Evolutionary conservation across 2,329 filamentous ascomycete genomes (phyloP).

Genomic region (Dactylellina haptotyla): DNA sequence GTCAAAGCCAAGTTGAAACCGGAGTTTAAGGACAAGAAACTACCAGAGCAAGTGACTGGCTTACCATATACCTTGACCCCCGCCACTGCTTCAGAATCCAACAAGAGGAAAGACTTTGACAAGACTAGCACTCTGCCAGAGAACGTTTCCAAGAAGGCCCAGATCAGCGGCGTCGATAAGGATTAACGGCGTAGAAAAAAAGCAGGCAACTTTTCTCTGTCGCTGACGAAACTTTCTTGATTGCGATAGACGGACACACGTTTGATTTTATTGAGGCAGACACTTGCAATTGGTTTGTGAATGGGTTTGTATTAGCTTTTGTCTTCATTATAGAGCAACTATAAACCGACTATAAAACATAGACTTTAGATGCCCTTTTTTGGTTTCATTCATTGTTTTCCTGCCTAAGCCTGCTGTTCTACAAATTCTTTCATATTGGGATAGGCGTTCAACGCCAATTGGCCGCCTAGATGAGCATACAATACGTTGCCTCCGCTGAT

Average conservation of each 20-base stretch:
- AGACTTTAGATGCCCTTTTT: neutral
- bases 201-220: no score
- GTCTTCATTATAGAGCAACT: neutral
- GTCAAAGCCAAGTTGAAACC: slow-evolving; percentile 65
- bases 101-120: slow-evolving; percentile 29
- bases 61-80: slow-evolving; percentile 26
- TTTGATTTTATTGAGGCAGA: no score
- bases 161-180: slow-evolving; percentile 14
- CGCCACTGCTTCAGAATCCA: neutral
- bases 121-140: slow-evolving; percentile 10
- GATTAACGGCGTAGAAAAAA: no score
- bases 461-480: slow-evolving; percentile 77
- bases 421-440: slow-evolving; percentile 44
- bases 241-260: neutral
- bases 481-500: slow-evolving; percentile 73
- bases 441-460: slow-evolving; percentile 72
- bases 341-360: neutral
- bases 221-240: neutral
- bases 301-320: slow-evolving; percentile 1
- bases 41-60: slow-evolving; percentile 10
- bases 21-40: slow-evolving; percentile 35
- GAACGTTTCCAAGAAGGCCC: slow-evolving; percentile 25
- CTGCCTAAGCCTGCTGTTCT: slow-evolving; percentile 16
- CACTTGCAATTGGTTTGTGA: no score
- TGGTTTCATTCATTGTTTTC: no score